Base-by-base conservation (phyloP, 768 basidiomycete genomes). In the Boletus pseudo-olivaceus region DNA sequence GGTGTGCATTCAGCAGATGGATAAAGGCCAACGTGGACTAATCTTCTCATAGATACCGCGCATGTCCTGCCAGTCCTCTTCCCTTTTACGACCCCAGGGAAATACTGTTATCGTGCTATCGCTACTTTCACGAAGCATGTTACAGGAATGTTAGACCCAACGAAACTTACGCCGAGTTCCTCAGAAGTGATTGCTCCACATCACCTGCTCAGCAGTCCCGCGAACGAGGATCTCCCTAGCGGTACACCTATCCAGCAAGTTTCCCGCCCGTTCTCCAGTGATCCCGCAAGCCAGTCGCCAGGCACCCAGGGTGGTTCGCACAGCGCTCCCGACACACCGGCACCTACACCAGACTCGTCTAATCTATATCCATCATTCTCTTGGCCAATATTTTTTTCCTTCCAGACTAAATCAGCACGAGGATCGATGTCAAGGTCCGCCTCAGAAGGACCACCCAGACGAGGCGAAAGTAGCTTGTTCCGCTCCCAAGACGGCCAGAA, bases 31-130 rank as follows among this genome's bases (percentile, higher is more conserved):
- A 53, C 54, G 51, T 37, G 5, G 17, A 14, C 41, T 56, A 19
- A 58, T 30, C 15, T 29, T 3, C 39, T 19, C 54, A 4, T 51
- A 90, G 88, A 88, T 62, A 77, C 82, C 5, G 85, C 87, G 0
- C 89, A 90, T 67, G 77, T 87, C 42, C 69, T 90, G 19, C 89
- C 89, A 1, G 77, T 90, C 17, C 73, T 90, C 2, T 90, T 90
- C 62, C 75, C 84, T 2, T 88, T 90, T 67, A 85, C 86, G 5
- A 88, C 83, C 1, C 87, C 88, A 3, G 88, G 80, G 9, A 91
- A 91, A 63, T 92, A 79, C 61, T 90, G 88, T 64, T 89, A 84
- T 70, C 82, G 90, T 33, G 84, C 85, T 4, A 85, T 91, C 47
- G 87, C 90, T 19, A 75, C 73, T 8, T 92, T 92, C 67, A 77